Base-by-base conservation (phyloP, 805 yeast genomes). In the Saturnispora saitoi region DNA sequence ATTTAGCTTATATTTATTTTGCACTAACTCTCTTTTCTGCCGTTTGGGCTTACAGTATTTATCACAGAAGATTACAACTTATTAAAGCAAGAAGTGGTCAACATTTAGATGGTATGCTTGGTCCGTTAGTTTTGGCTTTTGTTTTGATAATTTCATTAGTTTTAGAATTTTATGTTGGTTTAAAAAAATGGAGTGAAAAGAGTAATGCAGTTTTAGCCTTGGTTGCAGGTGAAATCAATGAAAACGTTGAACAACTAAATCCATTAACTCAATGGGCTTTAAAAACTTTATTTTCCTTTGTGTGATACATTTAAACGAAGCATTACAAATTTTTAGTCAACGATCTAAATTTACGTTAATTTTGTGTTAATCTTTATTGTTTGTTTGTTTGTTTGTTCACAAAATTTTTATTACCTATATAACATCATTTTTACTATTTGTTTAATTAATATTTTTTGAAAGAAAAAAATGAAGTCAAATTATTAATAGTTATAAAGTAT, bases 41-140 rank as follows among this genome's bases (percentile, higher is more conserved):
- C 41, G 56, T 78, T 26, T 91, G 99, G 99, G 95, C 95, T 26
- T 91, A 88, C 67, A 73, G 70, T 52, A 79, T 85, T 48, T 91
- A 86, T 67, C 68, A 78, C 61, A 73, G 71, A 55, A 78, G 99
- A 62, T 70, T 90, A 55, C 73, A 72, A 31, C 74, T 83, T 48
- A 93, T 91, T 62, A 78, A 74, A 63, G 81, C 80, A 63, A 80
- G 98, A 65, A 83, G 89, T 26, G 95, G 91, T 45, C 77, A 76
- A 57, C 97, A 90, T 65, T 72, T 91, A 58, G 98, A 91, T 68
- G 90, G 87, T 42, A 82, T 95, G 47, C 60, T 85, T 49, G 99
- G 99, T 11, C 99, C 99, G 0, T 61, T 93, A 45, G 70, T 90
- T 14, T 75, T 93, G 38, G 86, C 93, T 4, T 51, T 71, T 24